These are phyloP conservation scores for Suillus subalutaceus DNA, from an alignment of 768 basidiomycete genomes.

Conservation along the genomic window DNA sequence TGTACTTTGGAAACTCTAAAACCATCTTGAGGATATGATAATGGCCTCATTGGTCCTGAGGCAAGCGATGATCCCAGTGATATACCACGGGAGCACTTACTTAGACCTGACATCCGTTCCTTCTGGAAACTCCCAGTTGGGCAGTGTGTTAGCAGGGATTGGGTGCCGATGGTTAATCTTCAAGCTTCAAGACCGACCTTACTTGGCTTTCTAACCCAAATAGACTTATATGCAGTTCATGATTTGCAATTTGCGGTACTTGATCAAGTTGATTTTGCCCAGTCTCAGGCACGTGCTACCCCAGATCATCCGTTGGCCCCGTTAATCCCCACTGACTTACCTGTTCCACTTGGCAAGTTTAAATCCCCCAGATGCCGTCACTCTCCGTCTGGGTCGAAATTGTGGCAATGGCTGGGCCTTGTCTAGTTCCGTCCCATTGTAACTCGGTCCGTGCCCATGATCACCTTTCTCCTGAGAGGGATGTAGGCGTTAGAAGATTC, in stretches of 20 bases:
- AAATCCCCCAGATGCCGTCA: background rate
- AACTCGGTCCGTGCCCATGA: background rate
- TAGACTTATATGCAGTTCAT: background rate
- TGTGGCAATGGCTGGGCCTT: background rate
- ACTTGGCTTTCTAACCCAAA: background rate
- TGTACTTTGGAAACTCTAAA: background rate
- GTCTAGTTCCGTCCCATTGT: background rate
- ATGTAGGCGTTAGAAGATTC: background rate
- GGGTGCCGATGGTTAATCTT: background rate
- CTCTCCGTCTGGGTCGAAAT: too few relatives aligned
- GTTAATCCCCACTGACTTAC: background rate
- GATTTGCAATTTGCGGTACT: constrained; percentile 1
- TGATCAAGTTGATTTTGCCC: background rate
- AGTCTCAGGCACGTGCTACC: background rate
- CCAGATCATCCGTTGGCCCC: background rate
- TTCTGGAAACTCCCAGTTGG: background rate
- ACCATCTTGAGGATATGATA: background rate
- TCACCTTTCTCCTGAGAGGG: background rate
- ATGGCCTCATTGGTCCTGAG: background rate
- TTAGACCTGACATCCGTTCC: background rate
- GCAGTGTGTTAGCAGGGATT: background rate
- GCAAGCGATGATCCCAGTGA: background rate
- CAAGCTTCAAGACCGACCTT: background rate
- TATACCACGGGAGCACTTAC: too few relatives aligned
- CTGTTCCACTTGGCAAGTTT: background rate